phyloP scores from a whole-genome alignment of 768 basidiomycete species.

The Boletellus emodensis region DNA sequence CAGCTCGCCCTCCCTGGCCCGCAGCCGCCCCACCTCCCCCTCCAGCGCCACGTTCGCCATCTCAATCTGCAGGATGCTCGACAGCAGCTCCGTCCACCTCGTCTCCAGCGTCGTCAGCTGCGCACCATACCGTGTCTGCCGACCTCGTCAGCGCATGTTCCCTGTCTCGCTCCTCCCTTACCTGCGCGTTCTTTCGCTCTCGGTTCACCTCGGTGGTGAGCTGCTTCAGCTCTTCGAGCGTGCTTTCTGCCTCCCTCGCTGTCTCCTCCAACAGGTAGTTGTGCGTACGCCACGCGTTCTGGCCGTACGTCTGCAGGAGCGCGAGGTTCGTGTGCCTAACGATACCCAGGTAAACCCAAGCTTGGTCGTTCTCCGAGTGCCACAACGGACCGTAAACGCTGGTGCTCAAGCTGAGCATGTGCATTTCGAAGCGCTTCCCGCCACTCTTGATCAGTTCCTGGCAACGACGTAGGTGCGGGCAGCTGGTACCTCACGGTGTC shows the following conservation, averaged over 20 bases:
- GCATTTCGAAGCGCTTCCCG: conserved; percentile 69
- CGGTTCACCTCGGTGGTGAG: conserved; percentile 83
- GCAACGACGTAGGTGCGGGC: conserved; percentile 58
- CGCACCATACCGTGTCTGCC: conserved; percentile 70
- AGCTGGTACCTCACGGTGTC: conserved; percentile 74
- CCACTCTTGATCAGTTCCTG: conserved; percentile 76
- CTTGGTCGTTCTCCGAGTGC: background rate
- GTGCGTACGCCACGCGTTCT: conserved; percentile 89
- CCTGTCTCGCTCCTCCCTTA: conserved; percentile 20
- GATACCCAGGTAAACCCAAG: conserved; percentile 5
- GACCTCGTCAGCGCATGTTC: background rate
- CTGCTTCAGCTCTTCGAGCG: conserved; percentile 74
- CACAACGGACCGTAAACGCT: conserved; percentile 61
- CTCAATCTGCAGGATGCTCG: conserved; percentile 88
- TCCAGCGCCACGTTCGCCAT: conserved; percentile 91
- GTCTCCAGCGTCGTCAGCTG: conserved; percentile 81
- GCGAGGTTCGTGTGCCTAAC: conserved; percentile 77
- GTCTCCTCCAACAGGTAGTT: conserved; percentile 84
- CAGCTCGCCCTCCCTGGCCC: conserved; percentile 59
- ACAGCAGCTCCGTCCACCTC: conserved; percentile 91
- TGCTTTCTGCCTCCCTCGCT: conserved; percentile 64
- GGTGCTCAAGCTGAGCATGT: conserved; percentile 80
- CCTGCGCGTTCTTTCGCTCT: conserved; percentile 83
- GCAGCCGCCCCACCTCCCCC: conserved; percentile 64
- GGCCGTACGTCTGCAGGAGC: conserved; percentile 79